phyloP scores from a whole-genome alignment of 2,329 filamentous ascomycete species.

The Ascochyta pisi region DNA sequence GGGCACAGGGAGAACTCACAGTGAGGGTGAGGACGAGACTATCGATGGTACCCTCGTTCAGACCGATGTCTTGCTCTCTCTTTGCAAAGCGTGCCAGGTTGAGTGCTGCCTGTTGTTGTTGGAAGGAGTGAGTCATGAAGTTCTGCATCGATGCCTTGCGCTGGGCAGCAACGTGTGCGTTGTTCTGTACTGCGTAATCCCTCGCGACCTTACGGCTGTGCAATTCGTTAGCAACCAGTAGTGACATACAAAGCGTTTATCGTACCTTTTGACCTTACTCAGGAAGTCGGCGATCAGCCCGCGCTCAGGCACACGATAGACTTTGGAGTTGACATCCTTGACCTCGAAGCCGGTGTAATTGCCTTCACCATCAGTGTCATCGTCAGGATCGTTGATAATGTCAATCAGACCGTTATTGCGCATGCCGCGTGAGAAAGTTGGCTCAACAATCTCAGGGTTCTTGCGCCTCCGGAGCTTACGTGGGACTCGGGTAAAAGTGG shows the following conservation, averaged over 20 bases:
- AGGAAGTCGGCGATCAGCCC: slow-evolving; percentile 67
- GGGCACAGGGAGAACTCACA: slow-evolving; percentile 56
- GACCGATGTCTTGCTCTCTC: slow-evolving; percentile 57
- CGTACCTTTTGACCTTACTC: slow-evolving; percentile 60
- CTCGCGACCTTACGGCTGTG: slow-evolving; percentile 22
- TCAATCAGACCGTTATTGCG: slow-evolving; percentile 58
- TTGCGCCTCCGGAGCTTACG: slow-evolving; percentile 59
- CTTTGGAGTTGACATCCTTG: slow-evolving; percentile 46
- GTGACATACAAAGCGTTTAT: neutral
- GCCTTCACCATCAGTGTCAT: slow-evolving; percentile 50
- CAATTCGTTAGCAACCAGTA: neutral
- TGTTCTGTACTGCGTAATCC: slow-evolving; percentile 21
- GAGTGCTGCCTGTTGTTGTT: slow-evolving; percentile 71
- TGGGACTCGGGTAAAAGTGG: slow-evolving; percentile 34
- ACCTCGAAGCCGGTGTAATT: slow-evolving; percentile 45
- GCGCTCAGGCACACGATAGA: slow-evolving; percentile 54
- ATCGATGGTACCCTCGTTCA: slow-evolving; percentile 55
- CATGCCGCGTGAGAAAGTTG: slow-evolving; percentile 66
- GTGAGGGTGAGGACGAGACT: slow-evolving; percentile 66
- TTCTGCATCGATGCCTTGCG: slow-evolving; percentile 37
- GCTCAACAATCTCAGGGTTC: slow-evolving; percentile 56
- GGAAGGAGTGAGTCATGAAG: slow-evolving; percentile 50
- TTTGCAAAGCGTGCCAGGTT: slow-evolving; percentile 66
- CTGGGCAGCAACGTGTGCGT: slow-evolving; percentile 15
- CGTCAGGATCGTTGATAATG: slow-evolving; percentile 52